Evolutionary conservation across 2,329 filamentous ascomycete genomes (phyloP).

Genomic region (Xylaria sp.): DNA sequence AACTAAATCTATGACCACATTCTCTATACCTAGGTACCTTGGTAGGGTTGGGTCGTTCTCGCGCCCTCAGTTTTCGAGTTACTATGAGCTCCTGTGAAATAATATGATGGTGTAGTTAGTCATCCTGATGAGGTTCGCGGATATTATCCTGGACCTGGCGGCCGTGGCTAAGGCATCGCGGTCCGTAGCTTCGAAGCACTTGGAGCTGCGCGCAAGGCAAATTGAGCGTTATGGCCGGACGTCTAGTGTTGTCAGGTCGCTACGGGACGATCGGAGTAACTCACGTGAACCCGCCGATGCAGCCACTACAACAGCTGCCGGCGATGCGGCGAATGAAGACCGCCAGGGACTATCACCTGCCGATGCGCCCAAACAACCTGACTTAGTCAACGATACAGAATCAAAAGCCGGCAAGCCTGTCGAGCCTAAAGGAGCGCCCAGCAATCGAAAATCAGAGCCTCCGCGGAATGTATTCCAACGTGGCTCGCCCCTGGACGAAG

Average conservation of each 20-base stretch:
- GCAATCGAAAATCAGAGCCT: slow-evolving; percentile 10
- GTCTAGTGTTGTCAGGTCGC: slow-evolving; percentile 56
- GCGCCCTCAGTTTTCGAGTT: neutral
- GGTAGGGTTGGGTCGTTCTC: neutral
- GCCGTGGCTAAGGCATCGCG: slow-evolving; percentile 76
- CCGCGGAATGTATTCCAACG: slow-evolving; percentile 29
- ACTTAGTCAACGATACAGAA: slow-evolving; percentile 5
- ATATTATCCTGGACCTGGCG: slow-evolving; percentile 74
- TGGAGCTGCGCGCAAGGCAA: slow-evolving; percentile 67
- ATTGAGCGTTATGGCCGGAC: slow-evolving; percentile 62
- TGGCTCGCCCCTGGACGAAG: slow-evolving; percentile 26
- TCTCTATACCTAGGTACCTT: neutral
- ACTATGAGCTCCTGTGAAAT: slow-evolving; percentile 22
- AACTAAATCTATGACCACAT: slow-evolving; percentile 27
- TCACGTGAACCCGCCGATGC: slow-evolving; percentile 9
- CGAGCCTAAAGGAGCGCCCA: slow-evolving; percentile 1
- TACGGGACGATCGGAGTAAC: slow-evolving; percentile 45
- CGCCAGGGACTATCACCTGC: slow-evolving; percentile 19
- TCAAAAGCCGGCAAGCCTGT: slow-evolving; percentile 15
- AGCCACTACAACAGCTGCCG: slow-evolving; percentile 6
- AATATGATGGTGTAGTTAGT: slow-evolving; percentile 31
- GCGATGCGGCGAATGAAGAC: slow-evolving; percentile 20
- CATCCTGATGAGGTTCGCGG: slow-evolving; percentile 68
- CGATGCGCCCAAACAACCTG: slow-evolving; percentile 11
- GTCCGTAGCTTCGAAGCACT: slow-evolving; percentile 72